A percentile compares a stretch with the other conserved stretches of the same genome.
Evolutionary conservation across 106 monocot genomes (phyloP).

Genomic region (Dendrobium chrysotoxum): DNA sequence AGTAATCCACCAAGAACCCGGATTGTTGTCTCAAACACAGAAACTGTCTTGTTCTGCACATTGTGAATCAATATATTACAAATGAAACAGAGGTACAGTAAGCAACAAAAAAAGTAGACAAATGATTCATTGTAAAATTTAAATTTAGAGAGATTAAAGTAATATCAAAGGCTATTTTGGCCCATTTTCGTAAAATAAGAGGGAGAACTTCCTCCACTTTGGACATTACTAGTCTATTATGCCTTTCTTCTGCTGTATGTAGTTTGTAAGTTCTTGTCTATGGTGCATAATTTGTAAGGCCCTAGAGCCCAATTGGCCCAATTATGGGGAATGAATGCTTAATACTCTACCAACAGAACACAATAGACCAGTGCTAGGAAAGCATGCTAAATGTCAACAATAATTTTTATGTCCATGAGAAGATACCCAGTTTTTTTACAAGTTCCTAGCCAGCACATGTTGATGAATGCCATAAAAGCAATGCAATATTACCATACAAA

Average conservation of each 20-base stretch:
- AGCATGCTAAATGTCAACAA: background rate
- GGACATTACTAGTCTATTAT: background rate
- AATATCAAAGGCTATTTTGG: background rate
- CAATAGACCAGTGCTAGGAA: background rate
- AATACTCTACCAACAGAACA: background rate
- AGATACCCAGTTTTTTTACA: background rate
- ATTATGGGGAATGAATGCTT: background rate
- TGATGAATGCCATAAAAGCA: background rate
- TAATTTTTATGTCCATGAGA: background rate
- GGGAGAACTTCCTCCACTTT: background rate
- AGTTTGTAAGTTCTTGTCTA: background rate
- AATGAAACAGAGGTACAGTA: background rate
- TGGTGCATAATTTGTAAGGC: too few species aligned
- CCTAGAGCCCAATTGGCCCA: background rate
- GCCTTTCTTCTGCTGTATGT: background rate
- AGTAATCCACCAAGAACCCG: constrained; percentile 90
- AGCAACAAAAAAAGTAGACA: constrained; percentile 1
- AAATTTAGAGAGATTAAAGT: background rate
- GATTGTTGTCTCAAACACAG: constrained; percentile 96
- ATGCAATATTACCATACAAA: background rate
- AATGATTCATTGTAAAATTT: background rate
- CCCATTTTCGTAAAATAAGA: background rate
- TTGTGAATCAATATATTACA: background rate
- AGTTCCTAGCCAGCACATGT: background rate
- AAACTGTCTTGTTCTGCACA: constrained; percentile 89